These are phyloP conservation scores for Yamadazyma sp. DNA, from an alignment of 805 yeast species.

Conservation along the genomic window DNA sequence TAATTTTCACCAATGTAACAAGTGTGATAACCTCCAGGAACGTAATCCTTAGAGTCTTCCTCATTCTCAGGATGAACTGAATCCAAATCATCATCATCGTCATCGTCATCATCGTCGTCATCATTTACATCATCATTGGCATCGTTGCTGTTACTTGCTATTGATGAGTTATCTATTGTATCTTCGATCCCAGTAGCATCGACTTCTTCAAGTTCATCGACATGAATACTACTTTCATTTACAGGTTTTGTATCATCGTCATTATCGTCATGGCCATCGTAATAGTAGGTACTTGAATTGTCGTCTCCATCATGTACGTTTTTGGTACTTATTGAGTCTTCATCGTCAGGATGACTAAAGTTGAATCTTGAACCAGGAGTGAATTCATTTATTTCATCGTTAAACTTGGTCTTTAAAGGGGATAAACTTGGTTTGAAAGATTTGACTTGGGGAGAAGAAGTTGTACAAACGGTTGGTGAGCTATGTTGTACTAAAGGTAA, in stretches of 20 bases:
- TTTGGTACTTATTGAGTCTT: conserved; percentile 1
- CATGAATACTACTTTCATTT: conserved; percentile 7
- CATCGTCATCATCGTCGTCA: conserved; percentile 23
- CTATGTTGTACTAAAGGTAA: conserved; percentile 25
- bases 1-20: conserved; percentile 83
- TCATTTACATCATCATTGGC: conserved; percentile 11
- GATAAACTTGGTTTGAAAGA: conserved; percentile 35
- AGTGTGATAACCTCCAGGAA: conserved; percentile 94
- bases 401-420: conserved; percentile 36
- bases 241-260: conserved; percentile 6
- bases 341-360: conserved; percentile 12
- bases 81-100: conserved; percentile 22
- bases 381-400: conserved; percentile 12
- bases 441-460: conserved; percentile 28
- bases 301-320: conserved; percentile 5
- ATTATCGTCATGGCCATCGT: conserved; percentile 9
- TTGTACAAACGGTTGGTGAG: conserved; percentile 28
- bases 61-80: conserved; percentile 54
- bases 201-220: conserved; percentile 6
- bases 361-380: conserved; percentile 15
- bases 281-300: conserved; percentile 8
- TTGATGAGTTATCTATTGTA: neutral
- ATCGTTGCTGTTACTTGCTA: too few relatives aligned
- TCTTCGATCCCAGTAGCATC: conserved; percentile 4
- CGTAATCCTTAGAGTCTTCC: conserved; percentile 82